Evolutionary conservation across 305 asterid species (phyloP), one percentile per base, ranked within the genome.

Genomic region (Rubia peregrina): DNA sequence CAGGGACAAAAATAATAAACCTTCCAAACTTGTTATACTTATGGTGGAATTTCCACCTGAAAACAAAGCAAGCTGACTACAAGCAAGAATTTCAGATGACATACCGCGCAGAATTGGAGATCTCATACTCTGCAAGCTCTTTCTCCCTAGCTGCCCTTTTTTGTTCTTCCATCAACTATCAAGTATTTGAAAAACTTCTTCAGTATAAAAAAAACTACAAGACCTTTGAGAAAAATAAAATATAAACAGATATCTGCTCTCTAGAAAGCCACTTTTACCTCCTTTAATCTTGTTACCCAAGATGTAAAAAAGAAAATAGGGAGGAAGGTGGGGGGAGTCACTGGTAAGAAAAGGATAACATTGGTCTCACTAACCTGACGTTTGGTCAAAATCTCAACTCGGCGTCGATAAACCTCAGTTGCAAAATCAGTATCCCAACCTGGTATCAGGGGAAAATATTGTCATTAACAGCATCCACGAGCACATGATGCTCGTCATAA

Each of bases 381-480:
- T 68, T 90, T 90, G 57, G 99, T 87, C 83, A 95, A 84, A 42
- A 87, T 87, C 83, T 95, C 96, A 76, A 95, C 98, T 75, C 88
- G 97, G 77, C 90, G 98, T 67, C 89, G 85, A 84, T 95, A 95
- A 36, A 78, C 98, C 83, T 92, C 96, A 80, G 98, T 87, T 62
- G 99, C 98, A 85, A 86, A 87, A 82, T 95, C 97, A 79, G 98
- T 79, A 89, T 95, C 98, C 99, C 99, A 95, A 33, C 94, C 99
- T 95, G 83, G 73, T 21, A 72, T 57, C 41, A 76, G 75, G 70
- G 75, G 77, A 44, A 75, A 33, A 76, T 65, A n/a, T 60, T 66
- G 76, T 36, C 73, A 70, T 72, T 48, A 24, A 14, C 26, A 76
- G 55, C 53, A 21, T 40, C 46, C 51, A 43, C 26, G 17, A 44